Conservation (phyloP, 202 grass and related monocot genomes). For the Alloteropsis angusta region DNA sequence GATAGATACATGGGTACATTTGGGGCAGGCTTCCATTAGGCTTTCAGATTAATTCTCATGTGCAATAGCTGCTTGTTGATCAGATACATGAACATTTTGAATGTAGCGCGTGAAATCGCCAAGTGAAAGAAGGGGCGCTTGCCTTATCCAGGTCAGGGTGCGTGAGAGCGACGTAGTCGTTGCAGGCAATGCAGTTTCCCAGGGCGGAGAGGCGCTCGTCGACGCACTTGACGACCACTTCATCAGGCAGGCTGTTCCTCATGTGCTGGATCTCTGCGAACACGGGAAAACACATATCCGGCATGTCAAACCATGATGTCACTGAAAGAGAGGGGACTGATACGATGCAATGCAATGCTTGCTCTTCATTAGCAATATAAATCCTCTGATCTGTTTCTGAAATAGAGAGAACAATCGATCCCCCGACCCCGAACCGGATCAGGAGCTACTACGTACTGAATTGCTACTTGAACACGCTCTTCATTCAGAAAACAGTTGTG, state of each 20-base stretch:
- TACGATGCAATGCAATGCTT: background rate
- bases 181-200: constrained; percentile 66
- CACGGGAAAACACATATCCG: background rate
- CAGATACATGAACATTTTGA: background rate
- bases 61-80: too few species aligned
- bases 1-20: too few species aligned
- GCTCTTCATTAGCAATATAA: too few species aligned
- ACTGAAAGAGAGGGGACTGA: background rate
- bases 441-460: background rate
- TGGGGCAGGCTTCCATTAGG: too few species aligned
- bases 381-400: background rate
- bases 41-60: too few species aligned
- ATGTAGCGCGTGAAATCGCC: background rate
- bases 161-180: constrained; percentile 60
- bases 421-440: background rate
- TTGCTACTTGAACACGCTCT: background rate
- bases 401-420: background rate
- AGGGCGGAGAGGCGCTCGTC: constrained; percentile 61
- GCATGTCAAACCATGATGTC: background rate
- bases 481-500: background rate
- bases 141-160: constrained; percentile 64
- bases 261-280: constrained; percentile 44
- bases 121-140: background rate
- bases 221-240: constrained; percentile 48
- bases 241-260: constrained; percentile 57